Evolutionary conservation across 176 grass and related monocot genomes (phyloP).

Genomic region (Triticum monococcum): DNA sequence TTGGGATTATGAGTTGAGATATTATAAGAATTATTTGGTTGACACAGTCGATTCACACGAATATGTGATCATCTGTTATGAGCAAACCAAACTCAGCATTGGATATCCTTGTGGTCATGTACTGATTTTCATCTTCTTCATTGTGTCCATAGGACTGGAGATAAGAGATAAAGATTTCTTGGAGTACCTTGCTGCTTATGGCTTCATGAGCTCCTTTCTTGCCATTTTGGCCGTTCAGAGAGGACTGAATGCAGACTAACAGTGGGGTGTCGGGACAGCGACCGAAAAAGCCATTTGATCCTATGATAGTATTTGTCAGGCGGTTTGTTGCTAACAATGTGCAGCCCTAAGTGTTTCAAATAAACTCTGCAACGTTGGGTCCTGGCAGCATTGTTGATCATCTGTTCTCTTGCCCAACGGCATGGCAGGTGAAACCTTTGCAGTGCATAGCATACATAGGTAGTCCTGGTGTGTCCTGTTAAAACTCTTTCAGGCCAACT

Average conservation of each 20-base stretch:
- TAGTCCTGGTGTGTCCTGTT: background rate
- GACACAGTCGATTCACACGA: background rate
- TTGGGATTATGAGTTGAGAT: background rate
- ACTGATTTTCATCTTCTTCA: background rate
- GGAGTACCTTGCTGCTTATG: background rate
- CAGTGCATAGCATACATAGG: background rate
- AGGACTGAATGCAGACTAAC: background rate
- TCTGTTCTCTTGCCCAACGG: background rate
- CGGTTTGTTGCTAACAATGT: background rate
- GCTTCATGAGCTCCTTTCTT: background rate
- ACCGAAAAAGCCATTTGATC: background rate
- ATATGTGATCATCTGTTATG: background rate
- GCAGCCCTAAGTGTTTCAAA: background rate
- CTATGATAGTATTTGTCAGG: background rate
- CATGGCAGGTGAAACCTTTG: background rate
- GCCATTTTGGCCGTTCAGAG: background rate
- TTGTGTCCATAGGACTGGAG: background rate
- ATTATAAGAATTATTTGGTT: background rate
- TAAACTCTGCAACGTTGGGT: background rate
- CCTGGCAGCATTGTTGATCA: background rate
- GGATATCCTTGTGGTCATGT: constrained; percentile 3
- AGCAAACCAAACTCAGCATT: background rate
- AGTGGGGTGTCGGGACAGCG: background rate
- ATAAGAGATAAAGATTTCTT: background rate
- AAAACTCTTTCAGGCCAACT: background rate